Evolutionary conservation across 2,329 filamentous ascomycete genomes (phyloP).

Genomic region (Exserohilum rostratum): DNA sequence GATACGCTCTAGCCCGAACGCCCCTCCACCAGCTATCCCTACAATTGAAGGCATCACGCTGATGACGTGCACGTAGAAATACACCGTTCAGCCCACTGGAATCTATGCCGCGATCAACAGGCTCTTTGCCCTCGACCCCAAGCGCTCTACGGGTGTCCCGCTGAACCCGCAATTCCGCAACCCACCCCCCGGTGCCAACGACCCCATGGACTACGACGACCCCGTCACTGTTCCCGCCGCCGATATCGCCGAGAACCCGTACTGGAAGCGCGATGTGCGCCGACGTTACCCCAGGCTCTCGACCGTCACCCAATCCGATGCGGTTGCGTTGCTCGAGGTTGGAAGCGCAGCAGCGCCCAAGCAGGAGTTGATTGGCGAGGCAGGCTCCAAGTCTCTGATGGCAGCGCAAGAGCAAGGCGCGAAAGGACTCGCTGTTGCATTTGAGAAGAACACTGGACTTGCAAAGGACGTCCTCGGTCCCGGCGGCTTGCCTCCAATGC

Average conservation of each 20-base stretch:
- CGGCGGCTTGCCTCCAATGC: slow-evolving; percentile 84
- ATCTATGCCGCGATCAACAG: slow-evolving; percentile 86
- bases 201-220: slow-evolving; percentile 77
- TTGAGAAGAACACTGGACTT: slow-evolving; percentile 67
- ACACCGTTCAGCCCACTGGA: slow-evolving; percentile 87
- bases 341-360: slow-evolving; percentile 83
- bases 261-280: slow-evolving; percentile 93
- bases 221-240: slow-evolving; percentile 82
- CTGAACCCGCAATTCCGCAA: slow-evolving; percentile 92
- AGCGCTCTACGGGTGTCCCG: slow-evolving; percentile 89
- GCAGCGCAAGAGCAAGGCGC: slow-evolving; percentile 76
- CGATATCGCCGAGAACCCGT: slow-evolving; percentile 88
- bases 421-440: slow-evolving; percentile 71
- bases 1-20: slow-evolving; percentile 5
- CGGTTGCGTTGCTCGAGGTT: slow-evolving; percentile 81
- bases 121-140: slow-evolving; percentile 78
- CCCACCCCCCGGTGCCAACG: slow-evolving; percentile 76
- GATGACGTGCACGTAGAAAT: slow-evolving; percentile 70
- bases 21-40: slow-evolving; percentile 11
- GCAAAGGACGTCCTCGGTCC: slow-evolving; percentile 69
- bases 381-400: slow-evolving; percentile 75
- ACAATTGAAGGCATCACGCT: slow-evolving; percentile 12
- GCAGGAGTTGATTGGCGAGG: slow-evolving; percentile 77
- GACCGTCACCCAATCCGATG: slow-evolving; percentile 81
- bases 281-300: slow-evolving; percentile 81